Percentiles rank a stretch among this genome's conserved stretches.
Evolutionary conservation across 768 basidiomycete genomes (phyloP).

Genomic region (Termitomyces sp.): DNA sequence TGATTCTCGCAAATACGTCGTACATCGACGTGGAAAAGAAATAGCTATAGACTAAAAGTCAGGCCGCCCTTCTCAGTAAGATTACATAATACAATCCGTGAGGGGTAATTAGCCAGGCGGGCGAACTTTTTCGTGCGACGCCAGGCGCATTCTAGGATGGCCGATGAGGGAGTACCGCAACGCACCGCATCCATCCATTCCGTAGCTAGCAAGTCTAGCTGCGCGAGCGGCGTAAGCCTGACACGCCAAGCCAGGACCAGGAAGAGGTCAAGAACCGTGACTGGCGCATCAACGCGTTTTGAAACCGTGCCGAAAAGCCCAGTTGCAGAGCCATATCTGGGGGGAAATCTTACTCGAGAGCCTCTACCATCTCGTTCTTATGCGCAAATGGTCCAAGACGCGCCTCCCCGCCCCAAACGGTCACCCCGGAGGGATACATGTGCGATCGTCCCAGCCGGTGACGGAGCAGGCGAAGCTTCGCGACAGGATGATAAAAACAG

Average conservation of each 20-base stretch:
- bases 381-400: conserved; percentile 5
- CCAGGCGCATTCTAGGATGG: conserved; percentile 14
- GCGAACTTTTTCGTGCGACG: conserved; percentile 12
- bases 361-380: conserved; percentile 14
- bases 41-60: neutral
- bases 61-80: neutral
- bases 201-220: conserved; percentile 44
- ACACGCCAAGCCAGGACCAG: conserved; percentile 48
- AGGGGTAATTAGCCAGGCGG: neutral
- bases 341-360: conserved; percentile 18
- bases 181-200: conserved; percentile 39
- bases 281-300: conserved; percentile 21
- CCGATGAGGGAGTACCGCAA: conserved; percentile 15
- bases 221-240: conserved; percentile 44
- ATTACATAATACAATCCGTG: conserved; percentile 1
- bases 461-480: neutral
- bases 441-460: neutral
- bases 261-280: conserved; percentile 49
- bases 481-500: conserved; percentile 2
- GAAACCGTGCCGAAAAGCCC: conserved; percentile 18
- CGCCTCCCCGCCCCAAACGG: conserved; percentile 21
- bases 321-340: conserved; percentile 28
- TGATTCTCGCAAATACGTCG: neutral
- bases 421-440: conserved; percentile 18
- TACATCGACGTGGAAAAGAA: neutral